Base-by-base conservation (phyloP, 176 grass and related monocot species). In the Ananas comosus region DNA sequence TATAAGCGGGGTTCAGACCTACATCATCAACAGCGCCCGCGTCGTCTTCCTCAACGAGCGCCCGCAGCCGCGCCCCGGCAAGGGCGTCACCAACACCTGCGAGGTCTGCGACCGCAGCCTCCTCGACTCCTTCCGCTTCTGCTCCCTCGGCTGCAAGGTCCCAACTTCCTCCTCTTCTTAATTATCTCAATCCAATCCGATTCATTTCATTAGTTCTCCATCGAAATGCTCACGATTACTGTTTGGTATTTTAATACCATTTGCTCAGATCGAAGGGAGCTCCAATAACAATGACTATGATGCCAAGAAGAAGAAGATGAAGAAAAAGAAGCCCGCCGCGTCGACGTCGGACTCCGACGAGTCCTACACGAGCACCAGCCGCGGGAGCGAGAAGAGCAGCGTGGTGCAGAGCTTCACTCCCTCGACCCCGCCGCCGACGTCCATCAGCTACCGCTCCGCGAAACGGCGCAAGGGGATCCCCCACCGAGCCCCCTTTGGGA, bases 41-140 rank as follows among this genome's bases (percentile, higher is more conserved):
- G 94, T 97, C 18, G 94, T 97, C 49, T 97, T 97, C 84, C 83
- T 97, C 23, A 97, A 97, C 76, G 94, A 97, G 76, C 84, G 94
- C 9, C 86, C 86, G 17, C 89, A 97, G 79, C 89, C 89, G 7
- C 76, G 94, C 65, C 94, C 94, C 2, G 84, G 94, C n/a, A 97
- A 97, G 76, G 94, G 94, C 48, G 94, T 90, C 74, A 90, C 89
- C 79, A 97, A 99, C 82, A 99, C 85, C 68, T 99, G 95, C 78
- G 95, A 99, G 23, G 95, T 93, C 80, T 99, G 95, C 80, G 85
- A 79, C 11, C 84, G 95, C 68, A 97, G 86, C 87, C 89, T 97
- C 69, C 94, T 92, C 63, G 94, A 97, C 84, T 83, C 86, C 33
- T 97, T 97, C 74, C 94, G 86, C 61, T 97, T 97, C 82, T 97